Base-by-base conservation (phyloP, 176 grass and related monocot species). In the Luzula sylvatica region DNA sequence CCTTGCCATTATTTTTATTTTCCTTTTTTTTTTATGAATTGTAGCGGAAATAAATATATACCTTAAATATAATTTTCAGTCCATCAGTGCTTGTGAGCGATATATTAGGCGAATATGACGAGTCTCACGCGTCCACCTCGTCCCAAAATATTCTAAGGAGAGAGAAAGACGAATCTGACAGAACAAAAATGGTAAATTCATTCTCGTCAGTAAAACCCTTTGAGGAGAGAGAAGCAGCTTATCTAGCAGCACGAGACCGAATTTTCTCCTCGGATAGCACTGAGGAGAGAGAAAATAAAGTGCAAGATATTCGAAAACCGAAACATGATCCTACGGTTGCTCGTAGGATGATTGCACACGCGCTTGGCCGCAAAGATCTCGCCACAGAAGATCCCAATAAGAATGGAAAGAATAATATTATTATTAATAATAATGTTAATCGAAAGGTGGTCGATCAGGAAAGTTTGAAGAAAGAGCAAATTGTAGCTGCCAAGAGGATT, bases 291-390 rank as follows among this genome's bases (percentile, higher is more conserved):
- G n/a, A n/a, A n/a, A n/a, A 67, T 30, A 61, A 55, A 72, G 75
- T 53, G 42, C 19, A 11, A 46, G 26, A 61, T 50, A 16, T 11
- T 48, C 50, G n/a, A 24, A 95, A 75, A 71, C 42, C 66, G 52
- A 69, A 76, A 38, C 74, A 68, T 52, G 73, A 81, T 64, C 83
- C 83, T 27, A 62, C 61, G n/a, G 85, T 83, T 46, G 92, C 85
- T 74, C 71, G 63, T 50, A 66, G 92, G 29, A 96, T 96, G 92
- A 96, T 96, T 7, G 81, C 85, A 7, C 92, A 96, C 38, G 92
- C 92, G 21, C 92, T 96, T 26, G 85, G 92, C 47, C 76, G 75
- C 51, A 96, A 65, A 63, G 70, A 86, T 43, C 39, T 55, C 50
- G 60, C 20, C 49, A 50, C 50, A 50, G 73, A 53, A 20, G 21